Evolutionary conservation across 805 yeast species (phyloP).

Genomic region (Cyberlindnera galapagoensis): DNA sequence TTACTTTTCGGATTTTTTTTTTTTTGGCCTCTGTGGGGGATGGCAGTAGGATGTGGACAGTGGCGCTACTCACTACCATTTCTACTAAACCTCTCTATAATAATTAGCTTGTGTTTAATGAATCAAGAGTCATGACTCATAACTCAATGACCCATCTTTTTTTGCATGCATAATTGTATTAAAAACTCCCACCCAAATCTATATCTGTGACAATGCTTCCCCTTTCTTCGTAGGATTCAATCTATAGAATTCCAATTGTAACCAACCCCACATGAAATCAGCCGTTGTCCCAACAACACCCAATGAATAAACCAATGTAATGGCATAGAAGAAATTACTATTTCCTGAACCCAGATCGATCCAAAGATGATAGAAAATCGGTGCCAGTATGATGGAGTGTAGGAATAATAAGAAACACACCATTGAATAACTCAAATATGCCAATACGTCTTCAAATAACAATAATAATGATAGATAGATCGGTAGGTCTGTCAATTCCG

Average conservation of each 20-base stretch:
- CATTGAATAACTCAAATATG: conserved; percentile 39
- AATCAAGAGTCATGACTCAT: no score
- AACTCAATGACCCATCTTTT: no score
- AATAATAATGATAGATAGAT: conserved; percentile 42
- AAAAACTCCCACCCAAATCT: no score
- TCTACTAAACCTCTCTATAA: no score
- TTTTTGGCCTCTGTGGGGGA: no score
- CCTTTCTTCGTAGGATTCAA: conserved; percentile 5
- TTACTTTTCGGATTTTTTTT: no score
- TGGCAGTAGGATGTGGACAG: no score
- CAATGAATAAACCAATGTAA: conserved; percentile 71
- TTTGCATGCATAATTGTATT: no score
- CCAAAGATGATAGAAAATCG: conserved; percentile 92
- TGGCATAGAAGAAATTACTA: conserved; percentile 93
- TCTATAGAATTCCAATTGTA: conserved; percentile 16
- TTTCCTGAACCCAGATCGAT: conserved; percentile 91
- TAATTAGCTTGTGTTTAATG: no score
- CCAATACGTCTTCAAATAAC: conserved; percentile 39
- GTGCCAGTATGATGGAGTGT: conserved; percentile 63
- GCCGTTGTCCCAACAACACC: conserved; percentile 62
- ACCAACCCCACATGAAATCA: conserved; percentile 73
- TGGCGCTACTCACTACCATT: no score
- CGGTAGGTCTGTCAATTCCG: conserved; percentile 75
- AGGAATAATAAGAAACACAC: conserved; percentile 47
- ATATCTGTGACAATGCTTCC: conserved; percentile 7